Percentiles rank a stretch among this genome's conserved stretches.
Evolutionary conservation across 305 asterid genomes (phyloP).

Genomic region (Fraxinus nigra): DNA sequence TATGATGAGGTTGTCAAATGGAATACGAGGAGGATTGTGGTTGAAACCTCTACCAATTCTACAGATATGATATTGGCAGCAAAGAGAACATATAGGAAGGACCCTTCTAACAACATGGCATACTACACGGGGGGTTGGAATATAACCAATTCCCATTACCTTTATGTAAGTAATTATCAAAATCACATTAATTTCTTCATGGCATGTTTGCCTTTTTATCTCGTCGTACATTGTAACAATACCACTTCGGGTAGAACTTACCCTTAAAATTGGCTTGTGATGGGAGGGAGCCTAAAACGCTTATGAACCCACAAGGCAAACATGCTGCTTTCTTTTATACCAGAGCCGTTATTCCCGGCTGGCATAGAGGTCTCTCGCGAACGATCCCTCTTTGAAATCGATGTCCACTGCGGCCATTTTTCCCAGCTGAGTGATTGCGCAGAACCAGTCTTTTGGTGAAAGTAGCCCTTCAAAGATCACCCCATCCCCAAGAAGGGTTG

Average conservation of each 20-base stretch:
- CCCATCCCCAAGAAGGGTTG: not conserved
- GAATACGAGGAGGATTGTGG: constrained; percentile 21
- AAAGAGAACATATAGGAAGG: constrained; percentile 29
- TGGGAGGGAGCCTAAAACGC: not conserved
- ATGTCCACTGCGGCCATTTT: not conserved
- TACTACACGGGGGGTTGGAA: constrained; percentile 42
- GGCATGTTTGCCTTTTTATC: not conserved
- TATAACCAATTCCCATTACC: constrained; percentile 23
- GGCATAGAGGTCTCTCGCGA: not conserved
- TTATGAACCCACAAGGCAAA: not conserved
- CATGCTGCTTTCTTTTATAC: not conserved
- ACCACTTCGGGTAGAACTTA: not conserved
- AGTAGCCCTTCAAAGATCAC: not conserved
- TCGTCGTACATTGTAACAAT: not conserved
- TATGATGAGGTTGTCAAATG: constrained; percentile 5
- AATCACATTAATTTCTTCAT: not conserved
- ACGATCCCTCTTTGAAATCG: not conserved
- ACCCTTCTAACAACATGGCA: constrained; percentile 23
- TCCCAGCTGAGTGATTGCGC: not conserved
- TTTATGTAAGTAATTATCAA: constrained; percentile 16
- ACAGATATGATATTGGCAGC: constrained; percentile 35
- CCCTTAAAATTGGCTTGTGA: not conserved
- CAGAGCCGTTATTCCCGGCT: not conserved
- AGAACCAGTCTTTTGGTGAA: not conserved
- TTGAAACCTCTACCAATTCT: constrained; percentile 18